Conservation (phyloP, 352 stramenopile species). For the Peronospora belbahrii region DNA sequence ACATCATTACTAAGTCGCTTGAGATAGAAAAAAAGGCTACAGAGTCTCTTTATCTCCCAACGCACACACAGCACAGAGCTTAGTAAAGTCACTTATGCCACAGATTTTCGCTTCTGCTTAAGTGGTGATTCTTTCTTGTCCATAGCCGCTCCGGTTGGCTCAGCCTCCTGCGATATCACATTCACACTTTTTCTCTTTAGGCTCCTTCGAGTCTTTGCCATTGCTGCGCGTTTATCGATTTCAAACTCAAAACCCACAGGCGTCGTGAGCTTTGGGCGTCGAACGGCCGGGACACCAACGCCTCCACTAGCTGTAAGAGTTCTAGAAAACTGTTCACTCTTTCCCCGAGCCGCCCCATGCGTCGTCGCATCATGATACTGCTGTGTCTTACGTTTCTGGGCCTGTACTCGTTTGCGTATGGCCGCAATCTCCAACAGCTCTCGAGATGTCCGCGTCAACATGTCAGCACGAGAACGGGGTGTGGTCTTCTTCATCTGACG, state of each 20-base stretch:
- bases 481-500: conserved; percentile 29
- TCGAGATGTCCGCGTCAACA: conserved; percentile 62
- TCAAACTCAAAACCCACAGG: conserved; percentile 61
- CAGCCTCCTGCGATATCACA: conserved; percentile 2
- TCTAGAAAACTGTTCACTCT: conserved; percentile 40
- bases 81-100: conserved; percentile 9
- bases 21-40: neutral
- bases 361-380: conserved; percentile 64
- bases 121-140: conserved; percentile 11
- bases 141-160: conserved; percentile 1
- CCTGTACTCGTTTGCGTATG: conserved; percentile 47
- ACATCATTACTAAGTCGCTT: conserved; percentile 20
- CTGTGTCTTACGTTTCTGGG: conserved; percentile 49
- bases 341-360: conserved; percentile 19
- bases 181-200: conserved; percentile 27
- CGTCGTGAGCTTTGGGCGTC: conserved; percentile 55
- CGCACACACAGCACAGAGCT: neutral
- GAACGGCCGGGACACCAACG: conserved; percentile 56
- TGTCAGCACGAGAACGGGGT: conserved; percentile 24
- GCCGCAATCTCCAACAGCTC: conserved; percentile 67
- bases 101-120: conserved; percentile 22
- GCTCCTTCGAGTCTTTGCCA: conserved; percentile 23
- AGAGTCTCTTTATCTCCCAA: neutral
- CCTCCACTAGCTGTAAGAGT: conserved; percentile 52
- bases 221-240: conserved; percentile 49